Percentiles rank a stretch among this genome's conserved stretches.
Conservation (phyloP, 1,284 basidiomycete genomes). For the Pseudozyma sp. region DNA sequence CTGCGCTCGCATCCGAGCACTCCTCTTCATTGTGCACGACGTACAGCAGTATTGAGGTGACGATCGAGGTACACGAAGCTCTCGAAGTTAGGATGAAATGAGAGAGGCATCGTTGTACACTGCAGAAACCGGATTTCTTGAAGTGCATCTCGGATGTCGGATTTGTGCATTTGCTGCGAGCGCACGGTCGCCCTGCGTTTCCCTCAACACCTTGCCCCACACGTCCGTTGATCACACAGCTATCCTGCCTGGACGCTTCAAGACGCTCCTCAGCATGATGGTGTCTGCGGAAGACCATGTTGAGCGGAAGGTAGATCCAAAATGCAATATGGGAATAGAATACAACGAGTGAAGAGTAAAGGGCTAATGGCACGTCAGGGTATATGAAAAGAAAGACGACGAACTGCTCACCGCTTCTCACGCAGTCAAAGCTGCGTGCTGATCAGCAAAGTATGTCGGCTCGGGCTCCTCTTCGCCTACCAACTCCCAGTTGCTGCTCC, state of each 20-base stretch:
- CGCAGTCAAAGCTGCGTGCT: slow-evolving; percentile 27
- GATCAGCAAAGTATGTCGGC: slow-evolving; percentile 9
- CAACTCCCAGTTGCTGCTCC: slow-evolving; percentile 51
- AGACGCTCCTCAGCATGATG: too few relatives aligned
- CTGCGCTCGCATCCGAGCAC: not conserved
- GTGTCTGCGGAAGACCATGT: too few relatives aligned
- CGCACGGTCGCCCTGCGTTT: slow-evolving; percentile 11
- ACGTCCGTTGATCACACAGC: too few relatives aligned
- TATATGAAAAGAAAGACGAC: slow-evolving; percentile 11
- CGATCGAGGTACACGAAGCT: not conserved
- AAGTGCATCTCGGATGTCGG: slow-evolving; percentile 19
- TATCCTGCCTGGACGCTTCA: too few relatives aligned
- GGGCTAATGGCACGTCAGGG: slow-evolving; percentile 2
- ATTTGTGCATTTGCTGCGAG: not conserved
- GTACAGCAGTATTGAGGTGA: not conserved
- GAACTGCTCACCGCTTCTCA: not conserved
- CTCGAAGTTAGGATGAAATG: not conserved
- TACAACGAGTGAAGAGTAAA: slow-evolving; percentile 16
- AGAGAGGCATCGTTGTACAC: not conserved
- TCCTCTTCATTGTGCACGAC: slow-evolving; percentile 15
- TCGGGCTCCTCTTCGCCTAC: slow-evolving; percentile 34
- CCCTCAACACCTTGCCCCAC: too few relatives aligned
- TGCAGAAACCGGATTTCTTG: slow-evolving; percentile 18
- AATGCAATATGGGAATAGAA: slow-evolving; percentile 9
- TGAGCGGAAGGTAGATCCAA: not conserved